These are phyloP conservation scores for Juglanconis sp. DNA, from an alignment of 2,329 filamentous ascomycete genomes.

Conservation along the genomic window DNA sequence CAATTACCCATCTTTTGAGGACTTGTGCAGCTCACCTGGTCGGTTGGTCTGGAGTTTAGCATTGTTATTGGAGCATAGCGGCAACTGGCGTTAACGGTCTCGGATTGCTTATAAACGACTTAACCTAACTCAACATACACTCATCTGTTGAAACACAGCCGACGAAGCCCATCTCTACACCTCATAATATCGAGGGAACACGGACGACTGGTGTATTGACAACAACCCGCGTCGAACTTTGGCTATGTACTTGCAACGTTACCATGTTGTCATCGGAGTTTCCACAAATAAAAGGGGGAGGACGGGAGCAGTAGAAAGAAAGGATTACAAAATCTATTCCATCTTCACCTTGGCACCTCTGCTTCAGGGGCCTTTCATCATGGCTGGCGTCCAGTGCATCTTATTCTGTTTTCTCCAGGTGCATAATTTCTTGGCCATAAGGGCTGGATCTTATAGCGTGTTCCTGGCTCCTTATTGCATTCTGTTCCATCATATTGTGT, in stretches of 20 bases:
- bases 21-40: conserved; percentile 6
- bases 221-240: background rate
- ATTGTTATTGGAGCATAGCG: conserved; percentile 17
- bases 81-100: conserved; percentile 14
- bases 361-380: background rate
- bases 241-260: conserved; percentile 7
- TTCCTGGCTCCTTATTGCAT: conserved; percentile 5
- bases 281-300: background rate
- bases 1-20: background rate
- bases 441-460: background rate
- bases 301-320: background rate
- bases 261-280: background rate
- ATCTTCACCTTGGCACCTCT: background rate
- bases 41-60: conserved; percentile 10
- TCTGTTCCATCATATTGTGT: conserved; percentile 2
- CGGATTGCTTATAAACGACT: background rate
- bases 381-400: conserved; percentile 5
- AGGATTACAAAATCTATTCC: background rate
- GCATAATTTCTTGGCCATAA: conserved; percentile 1
- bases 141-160: background rate
- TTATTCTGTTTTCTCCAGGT: background rate
- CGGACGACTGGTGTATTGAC: background rate
- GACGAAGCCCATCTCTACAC: conserved; percentile 1
- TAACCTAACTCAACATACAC: background rate
- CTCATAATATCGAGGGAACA: background rate